These are phyloP conservation scores for Rhizoclosmatium sp. DNA, from an alignment of 192 early-diverging fungal genomes.

Conservation along the genomic window DNA sequence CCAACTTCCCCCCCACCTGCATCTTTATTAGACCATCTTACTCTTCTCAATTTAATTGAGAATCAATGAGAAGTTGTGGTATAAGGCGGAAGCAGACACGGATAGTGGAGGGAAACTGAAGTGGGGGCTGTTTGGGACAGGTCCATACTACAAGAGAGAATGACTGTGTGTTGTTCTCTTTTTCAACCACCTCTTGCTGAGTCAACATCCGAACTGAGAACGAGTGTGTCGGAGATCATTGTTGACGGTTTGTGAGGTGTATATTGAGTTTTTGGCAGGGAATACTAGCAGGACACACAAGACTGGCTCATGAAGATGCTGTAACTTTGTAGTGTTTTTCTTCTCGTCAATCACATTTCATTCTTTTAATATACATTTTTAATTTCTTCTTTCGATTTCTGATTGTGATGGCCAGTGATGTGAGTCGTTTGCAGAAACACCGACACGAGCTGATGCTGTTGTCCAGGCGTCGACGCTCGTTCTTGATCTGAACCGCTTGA, in stretches of 20 bases:
- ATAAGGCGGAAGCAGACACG: constrained; percentile 28
- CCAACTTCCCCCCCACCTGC: background rate
- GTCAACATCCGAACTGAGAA: constrained; percentile 9
- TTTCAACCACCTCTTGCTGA: constrained; percentile 28
- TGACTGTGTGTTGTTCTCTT: background rate
- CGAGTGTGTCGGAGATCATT: background rate
- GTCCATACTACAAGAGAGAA: constrained; percentile 18
- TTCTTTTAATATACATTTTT: too few relatives aligned
- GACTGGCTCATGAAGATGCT: too few relatives aligned
- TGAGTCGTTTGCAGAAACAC: too few relatives aligned
- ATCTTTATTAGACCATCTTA: background rate
- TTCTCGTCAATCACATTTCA: too few relatives aligned
- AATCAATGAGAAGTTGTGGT: constrained; percentile 1
- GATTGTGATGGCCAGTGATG: too few relatives aligned
- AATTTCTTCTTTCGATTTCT: too few relatives aligned
- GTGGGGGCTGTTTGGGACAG: background rate
- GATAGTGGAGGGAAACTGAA: background rate
- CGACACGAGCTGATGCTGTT: too few relatives aligned
- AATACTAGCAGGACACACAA: too few relatives aligned
- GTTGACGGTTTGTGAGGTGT: constrained; percentile 34
- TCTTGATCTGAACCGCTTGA: background rate
- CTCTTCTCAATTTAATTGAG: background rate
- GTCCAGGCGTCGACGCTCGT: too few relatives aligned
- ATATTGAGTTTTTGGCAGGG: background rate
- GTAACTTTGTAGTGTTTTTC: too few relatives aligned